Evolutionary conservation across 2,329 filamentous ascomycete species (phyloP).

Genomic region (Calonectria henricotiae): DNA sequence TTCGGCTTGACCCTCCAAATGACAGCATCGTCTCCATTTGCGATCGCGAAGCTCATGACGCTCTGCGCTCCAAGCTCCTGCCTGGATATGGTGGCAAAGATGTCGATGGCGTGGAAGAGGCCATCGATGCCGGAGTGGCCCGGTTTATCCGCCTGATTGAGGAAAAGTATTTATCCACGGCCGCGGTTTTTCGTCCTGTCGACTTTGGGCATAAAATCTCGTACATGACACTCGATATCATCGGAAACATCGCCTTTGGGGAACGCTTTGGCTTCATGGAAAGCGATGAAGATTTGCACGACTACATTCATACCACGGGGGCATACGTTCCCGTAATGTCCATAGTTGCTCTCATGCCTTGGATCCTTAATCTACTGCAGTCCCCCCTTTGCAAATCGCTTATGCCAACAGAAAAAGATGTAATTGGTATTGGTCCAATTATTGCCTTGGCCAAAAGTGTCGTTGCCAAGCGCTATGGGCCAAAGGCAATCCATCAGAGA

Average conservation of each 20-base stretch:
- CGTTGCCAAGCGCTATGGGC: constrained; percentile 9
- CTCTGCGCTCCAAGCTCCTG: constrained; percentile 22
- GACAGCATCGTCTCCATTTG: constrained; percentile 29
- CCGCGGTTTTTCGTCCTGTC: constrained; percentile 8
- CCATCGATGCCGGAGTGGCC: constrained; percentile 16
- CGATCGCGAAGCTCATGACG: constrained; percentile 5
- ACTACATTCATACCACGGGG: constrained; percentile 20
- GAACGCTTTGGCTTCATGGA: constrained; percentile 35
- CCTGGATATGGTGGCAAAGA: constrained; percentile 31
- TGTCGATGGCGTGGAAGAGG: constrained; percentile 19
- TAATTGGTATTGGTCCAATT: constrained; percentile 28
- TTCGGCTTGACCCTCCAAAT: constrained; percentile 26
- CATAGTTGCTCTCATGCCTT: constrained; percentile 29
- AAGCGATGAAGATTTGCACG: constrained; percentile 22
- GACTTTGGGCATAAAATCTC: constrained; percentile 25
- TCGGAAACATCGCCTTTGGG: constrained; percentile 30
- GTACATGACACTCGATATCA: constrained; percentile 33
- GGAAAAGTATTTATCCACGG: constrained; percentile 27
- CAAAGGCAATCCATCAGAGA: not conserved
- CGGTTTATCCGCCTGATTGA: constrained; percentile 26
- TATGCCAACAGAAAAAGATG: constrained; percentile 30
- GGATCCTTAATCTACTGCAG: constrained; percentile 27
- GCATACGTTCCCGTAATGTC: constrained; percentile 18
- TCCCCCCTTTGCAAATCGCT: constrained; percentile 30
- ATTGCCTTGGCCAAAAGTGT: constrained; percentile 30